Base-by-base conservation (phyloP, 768 basidiomycete genomes). In the Mycena maculata region DNA sequence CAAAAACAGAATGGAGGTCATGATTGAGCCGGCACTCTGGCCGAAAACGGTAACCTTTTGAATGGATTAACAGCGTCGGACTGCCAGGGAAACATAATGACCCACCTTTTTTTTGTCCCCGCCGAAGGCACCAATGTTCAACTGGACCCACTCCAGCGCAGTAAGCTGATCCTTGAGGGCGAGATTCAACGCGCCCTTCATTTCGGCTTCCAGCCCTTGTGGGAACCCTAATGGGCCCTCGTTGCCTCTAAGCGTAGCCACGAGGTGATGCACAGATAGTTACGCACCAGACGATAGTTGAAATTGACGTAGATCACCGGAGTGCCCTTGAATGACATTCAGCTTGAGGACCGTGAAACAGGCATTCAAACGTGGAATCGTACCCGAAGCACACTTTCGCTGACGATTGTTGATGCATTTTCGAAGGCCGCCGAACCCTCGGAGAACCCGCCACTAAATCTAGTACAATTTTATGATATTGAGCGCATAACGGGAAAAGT, bases 41-140 rank as follows among this genome's bases (percentile, higher is more conserved):
- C 77, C 61, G 75, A 60, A 71, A 77, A 75, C 49, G 75, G 83
- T 68, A 31, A 74, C 78, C 49, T 41, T 2, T 6, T 22, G 47
- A 28, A 28, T 48, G 8, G 33, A 48, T 27, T 27, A 44, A 20
- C n/a, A 12, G 42, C 20, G 7, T 3, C n/a, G 20, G 16, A 44
- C 12, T 12, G n/a, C n/a, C 7, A 20, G 15, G 8, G 8, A 6
- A 18, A 28, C 20, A 36, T 12, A 25, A 25, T n/a, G 18, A n/a
- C n/a, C n/a, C 9, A 83, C 83, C 75, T 83, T 81, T 12, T 27
- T 69, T 15, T 78, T 78, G 68, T 84, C 86, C n/a, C 89, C 89
- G 3, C 88, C 87, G 72, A 90, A 90, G 0, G 76, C 71, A 33
- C 72, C 77, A 56, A 90, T 87, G 65, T 90, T 84, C 44, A 77